These are phyloP conservation scores for Metrosideros polymorpha DNA, from an alignment of 441 rosid genomes.

Conservation along the genomic window DNA sequence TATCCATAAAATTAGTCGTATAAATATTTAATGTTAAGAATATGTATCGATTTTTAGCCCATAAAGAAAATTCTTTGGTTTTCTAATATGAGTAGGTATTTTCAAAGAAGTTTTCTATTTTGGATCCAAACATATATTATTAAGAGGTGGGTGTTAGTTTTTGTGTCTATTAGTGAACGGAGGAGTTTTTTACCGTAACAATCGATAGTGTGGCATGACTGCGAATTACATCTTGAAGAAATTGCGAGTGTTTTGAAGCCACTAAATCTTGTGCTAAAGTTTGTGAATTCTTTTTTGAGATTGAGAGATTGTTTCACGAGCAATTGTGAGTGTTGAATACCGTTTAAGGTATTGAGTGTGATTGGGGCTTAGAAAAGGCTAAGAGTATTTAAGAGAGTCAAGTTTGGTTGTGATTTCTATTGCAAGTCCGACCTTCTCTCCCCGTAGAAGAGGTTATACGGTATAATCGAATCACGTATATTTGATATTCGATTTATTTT, in stretches of 20 bases:
- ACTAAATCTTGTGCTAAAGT: background rate
- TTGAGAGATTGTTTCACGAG: fast-evolving
- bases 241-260: background rate
- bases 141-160: background rate
- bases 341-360: fast-evolving
- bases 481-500: fast-evolving
- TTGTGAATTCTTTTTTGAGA: background rate
- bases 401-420: no score
- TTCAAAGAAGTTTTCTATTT: background rate
- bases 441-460: fast-evolving
- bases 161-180: background rate
- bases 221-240: background rate
- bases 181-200: fast-evolving
- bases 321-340: background rate
- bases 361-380: fast-evolving
- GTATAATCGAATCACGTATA: background rate
- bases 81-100: background rate
- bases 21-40: background rate
- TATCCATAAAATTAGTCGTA: background rate
- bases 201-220: fast-evolving
- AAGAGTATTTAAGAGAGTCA: fast-evolving
- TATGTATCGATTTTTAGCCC: background rate
- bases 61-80: background rate
- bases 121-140: background rate
- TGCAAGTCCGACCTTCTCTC: background rate